Percentiles rank a stretch among this genome's conserved stretches.
These are phyloP conservation scores for Protomyces arabidopsidicola DNA, from an alignment of 1,139 yeast genomes.

Conservation along the genomic window DNA sequence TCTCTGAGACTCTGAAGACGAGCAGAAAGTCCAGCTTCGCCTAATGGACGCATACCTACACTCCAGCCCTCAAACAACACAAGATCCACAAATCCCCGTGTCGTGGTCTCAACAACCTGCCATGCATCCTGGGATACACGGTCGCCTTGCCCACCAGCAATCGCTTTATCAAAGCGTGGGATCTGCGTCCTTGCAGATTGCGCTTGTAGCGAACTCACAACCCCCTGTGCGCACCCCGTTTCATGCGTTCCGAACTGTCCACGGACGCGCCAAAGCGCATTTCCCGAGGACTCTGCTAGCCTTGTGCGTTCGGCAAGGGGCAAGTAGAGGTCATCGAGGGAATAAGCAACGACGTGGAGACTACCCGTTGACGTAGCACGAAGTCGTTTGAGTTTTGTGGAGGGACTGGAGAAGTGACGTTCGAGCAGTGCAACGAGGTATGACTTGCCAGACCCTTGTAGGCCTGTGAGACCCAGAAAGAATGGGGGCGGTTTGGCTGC, in stretches of 20 bases:
- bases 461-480: slow-evolving; percentile 72
- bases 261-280: slow-evolving; percentile 11
- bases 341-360: slow-evolving; percentile 53
- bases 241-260: slow-evolving; percentile 97
- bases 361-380: slow-evolving; percentile 41
- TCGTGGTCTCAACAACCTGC: slow-evolving; percentile 24
- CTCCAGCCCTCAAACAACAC: slow-evolving; percentile 93
- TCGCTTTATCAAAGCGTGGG: slow-evolving; percentile 77
- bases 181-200: slow-evolving; percentile 41
- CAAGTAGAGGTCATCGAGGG: slow-evolving; percentile 83
- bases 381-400: background rate
- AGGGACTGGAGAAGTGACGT: slow-evolving; percentile 34
- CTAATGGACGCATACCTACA: slow-evolving; percentile 61
- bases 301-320: slow-evolving; percentile 55
- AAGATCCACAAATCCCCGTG: slow-evolving; percentile 47
- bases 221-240: slow-evolving; percentile 43
- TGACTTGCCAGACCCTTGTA: slow-evolving; percentile 92
- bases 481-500: slow-evolving; percentile 44
- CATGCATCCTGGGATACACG: slow-evolving; percentile 44
- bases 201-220: slow-evolving; percentile 36
- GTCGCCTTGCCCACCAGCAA: slow-evolving; percentile 74
- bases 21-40: slow-evolving; percentile 38
- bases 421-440: slow-evolving; percentile 46
- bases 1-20: slow-evolving; percentile 26
- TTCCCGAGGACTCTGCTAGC: slow-evolving; percentile 40